Evolutionary conservation across 306 rosid genomes (phyloP), one percentile per base, ranked within the genome.

Genomic region (Calophaca sinica): DNA sequence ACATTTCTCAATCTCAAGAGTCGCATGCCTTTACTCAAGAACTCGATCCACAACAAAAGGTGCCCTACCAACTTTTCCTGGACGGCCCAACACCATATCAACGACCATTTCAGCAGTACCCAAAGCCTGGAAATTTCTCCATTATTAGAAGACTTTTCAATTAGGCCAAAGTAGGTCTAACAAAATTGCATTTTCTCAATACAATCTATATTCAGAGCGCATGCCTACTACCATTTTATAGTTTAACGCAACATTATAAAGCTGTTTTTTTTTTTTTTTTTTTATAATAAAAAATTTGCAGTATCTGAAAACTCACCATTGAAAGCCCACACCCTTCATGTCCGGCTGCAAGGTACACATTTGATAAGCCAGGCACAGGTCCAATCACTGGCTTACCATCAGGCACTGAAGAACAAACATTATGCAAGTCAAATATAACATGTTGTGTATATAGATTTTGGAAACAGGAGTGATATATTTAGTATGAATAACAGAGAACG

Each of bases 241-340:
- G 6, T 31, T 62, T 57, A 66, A 45, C 44, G 53, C 36, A 50
- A 55, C 14, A 28, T 12, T 32, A 9, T 75, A 44, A 31, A 49
- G 59, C 11, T 29, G 14, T 42, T 20, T 20, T 20, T 29, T 28
- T 42, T 20, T 20, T 29, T 28, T 42, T 8, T 45, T 29, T n/a
- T 14, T 2, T 29, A 2, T 2, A 38, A 62, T 20, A 13, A 10
- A 78, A 55, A 15, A 55, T 38, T 52, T 73, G 64, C 8, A 76
- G 60, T 62, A 48, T 68, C 9, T 29, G 67, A 77, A 59, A 52
- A 74, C 88, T 83, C 81, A 94, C 98, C 98, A 88, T 42, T 8
- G 96, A 69, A 82, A 94, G 97, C 59, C 98, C 97, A 31, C 70
- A 75, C 44, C 97, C 98, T 91, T 94, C 97, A 83, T 94, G 98